These are phyloP conservation scores for Tetradesmus obliquus DNA, from an alignment of 139 green algal species.

Conservation along the genomic window DNA sequence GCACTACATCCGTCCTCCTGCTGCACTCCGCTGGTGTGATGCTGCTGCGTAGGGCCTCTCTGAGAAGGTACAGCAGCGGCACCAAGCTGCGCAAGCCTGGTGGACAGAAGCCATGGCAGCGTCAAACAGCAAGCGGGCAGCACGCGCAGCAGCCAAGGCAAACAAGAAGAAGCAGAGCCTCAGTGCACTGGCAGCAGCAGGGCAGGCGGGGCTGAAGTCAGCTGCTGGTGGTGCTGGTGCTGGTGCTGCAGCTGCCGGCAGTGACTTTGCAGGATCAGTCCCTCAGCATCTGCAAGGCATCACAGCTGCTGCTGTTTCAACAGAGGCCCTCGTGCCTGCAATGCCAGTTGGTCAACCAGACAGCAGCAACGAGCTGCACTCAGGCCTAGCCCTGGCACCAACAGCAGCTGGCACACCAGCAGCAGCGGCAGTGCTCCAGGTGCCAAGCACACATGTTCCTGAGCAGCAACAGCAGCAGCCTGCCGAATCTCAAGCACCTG, in stretches of 20 bases:
- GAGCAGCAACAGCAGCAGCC: not conserved
- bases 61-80: conserved; percentile 34
- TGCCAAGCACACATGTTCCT: not conserved
- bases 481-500: not conserved
- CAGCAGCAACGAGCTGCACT: not conserved
- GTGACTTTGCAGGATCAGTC: not conserved
- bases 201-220: not conserved
- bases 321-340: not conserved
- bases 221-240: not conserved
- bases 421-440: not conserved
- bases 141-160: not conserved
- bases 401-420: not conserved
- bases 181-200: not conserved
- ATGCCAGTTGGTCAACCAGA: not conserved
- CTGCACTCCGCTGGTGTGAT: not conserved
- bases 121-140: not conserved
- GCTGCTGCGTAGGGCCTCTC: not conserved
- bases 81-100: conserved; percentile 28
- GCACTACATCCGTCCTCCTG: no score
- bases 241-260: not conserved
- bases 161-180: conserved; percentile 23
- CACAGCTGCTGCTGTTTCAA: not conserved
- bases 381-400: not conserved
- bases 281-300: not conserved
- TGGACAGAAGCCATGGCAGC: conserved; percentile 27